Evolutionary conservation across 2,329 filamentous ascomycete genomes (phyloP).

Genomic region (Neospermospora avenae): DNA sequence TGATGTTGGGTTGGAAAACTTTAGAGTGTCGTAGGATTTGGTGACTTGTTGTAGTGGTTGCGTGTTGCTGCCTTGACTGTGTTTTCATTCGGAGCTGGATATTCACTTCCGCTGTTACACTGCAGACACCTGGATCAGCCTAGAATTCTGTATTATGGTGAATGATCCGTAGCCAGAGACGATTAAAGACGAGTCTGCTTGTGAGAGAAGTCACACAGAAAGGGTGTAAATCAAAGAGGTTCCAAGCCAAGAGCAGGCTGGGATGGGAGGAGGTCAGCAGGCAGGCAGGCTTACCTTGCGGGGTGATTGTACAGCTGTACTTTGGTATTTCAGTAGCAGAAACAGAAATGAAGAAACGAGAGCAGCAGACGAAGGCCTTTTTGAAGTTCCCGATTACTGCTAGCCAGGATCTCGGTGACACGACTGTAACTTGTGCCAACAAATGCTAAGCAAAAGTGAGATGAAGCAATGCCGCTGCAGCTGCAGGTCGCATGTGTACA

Average conservation of each 20-base stretch:
- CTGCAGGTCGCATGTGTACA: neutral
- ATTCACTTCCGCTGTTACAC: neutral
- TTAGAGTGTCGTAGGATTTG: conserved; percentile 8
- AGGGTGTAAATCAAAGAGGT: conserved; percentile 8
- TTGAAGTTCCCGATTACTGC: conserved; percentile 7
- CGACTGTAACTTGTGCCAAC: conserved; percentile 1
- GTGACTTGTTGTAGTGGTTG: neutral
- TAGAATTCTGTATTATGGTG: neutral
- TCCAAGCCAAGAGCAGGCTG: conserved; percentile 8
- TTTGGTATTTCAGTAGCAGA: neutral
- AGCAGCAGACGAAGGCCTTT: conserved; percentile 7
- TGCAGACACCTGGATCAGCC: conserved; percentile 6
- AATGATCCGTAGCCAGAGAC: neutral
- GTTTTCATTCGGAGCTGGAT: neutral
- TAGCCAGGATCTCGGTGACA: conserved; percentile 13
- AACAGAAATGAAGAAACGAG: neutral
- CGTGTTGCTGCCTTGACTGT: neutral
- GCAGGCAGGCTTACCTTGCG: conserved; percentile 12
- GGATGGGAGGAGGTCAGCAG: conserved; percentile 16
- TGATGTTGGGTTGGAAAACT: conserved; percentile 2
- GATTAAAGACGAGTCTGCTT: conserved; percentile 14
- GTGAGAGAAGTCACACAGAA: conserved; percentile 8
- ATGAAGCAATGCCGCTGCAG: conserved; percentile 3
- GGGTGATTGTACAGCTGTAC: neutral
- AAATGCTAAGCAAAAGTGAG: neutral